These are phyloP conservation scores for Pichia pseudocactophila DNA, from an alignment of 805 yeast species.

Conservation along the genomic window DNA sequence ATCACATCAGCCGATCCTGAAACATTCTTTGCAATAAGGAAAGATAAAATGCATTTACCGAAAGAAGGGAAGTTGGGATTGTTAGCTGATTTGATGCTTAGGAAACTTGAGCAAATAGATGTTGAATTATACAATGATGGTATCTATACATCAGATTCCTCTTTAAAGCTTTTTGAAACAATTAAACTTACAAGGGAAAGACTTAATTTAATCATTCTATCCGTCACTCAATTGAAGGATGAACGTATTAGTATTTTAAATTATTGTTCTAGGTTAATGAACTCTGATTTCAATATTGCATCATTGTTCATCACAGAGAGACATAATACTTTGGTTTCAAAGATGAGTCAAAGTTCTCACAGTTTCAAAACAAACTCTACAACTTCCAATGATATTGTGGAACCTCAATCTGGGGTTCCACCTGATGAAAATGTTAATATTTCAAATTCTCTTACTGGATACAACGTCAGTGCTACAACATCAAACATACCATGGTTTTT, in stretches of 20 bases:
- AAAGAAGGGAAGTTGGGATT: conserved; percentile 27
- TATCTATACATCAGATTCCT: conserved; percentile 22
- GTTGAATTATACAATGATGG: conserved; percentile 28
- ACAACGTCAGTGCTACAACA: conserved; percentile 15
- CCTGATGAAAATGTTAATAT: too few species aligned
- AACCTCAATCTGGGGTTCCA: neutral
- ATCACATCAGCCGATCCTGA: conserved; percentile 69
- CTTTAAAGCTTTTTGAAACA: conserved; percentile 28
- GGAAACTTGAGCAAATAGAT: conserved; percentile 34
- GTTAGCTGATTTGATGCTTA: conserved; percentile 39
- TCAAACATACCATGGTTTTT: conserved; percentile 55
- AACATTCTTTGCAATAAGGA: conserved; percentile 35
- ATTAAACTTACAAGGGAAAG: conserved; percentile 30
- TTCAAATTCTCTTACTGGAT: neutral
- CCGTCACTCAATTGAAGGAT: conserved; percentile 53
- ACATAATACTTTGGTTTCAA: conserved; percentile 28
- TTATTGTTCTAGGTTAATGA: conserved; percentile 72
- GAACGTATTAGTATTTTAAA: conserved; percentile 63
- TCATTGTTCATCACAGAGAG: conserved; percentile 40
- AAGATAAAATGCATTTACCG: conserved; percentile 28
- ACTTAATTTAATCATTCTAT: conserved; percentile 27
- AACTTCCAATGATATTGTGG: neutral
- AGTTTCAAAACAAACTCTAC: conserved; percentile 23
- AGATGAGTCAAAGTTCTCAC: conserved; percentile 26
- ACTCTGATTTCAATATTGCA: conserved; percentile 57